Evolutionary conservation across 2,329 filamentous ascomycete species (phyloP).

Genomic region (Pseudocercospora fijiensis): DNA sequence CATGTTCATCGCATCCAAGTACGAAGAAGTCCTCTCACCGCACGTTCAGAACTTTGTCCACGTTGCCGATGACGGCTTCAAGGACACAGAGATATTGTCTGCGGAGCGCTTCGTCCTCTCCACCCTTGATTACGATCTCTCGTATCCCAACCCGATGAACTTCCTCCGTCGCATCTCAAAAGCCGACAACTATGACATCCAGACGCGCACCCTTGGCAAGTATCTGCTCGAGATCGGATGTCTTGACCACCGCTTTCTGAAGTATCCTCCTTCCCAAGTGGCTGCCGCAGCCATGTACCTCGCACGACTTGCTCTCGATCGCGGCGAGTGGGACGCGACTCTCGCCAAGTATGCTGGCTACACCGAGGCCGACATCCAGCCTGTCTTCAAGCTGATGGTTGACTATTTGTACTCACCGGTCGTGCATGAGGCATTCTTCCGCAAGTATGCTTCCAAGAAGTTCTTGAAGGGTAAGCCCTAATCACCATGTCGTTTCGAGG

Average conservation of each 20-base stretch:
- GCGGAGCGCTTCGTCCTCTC: conserved; percentile 94
- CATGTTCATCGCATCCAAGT: conserved; percentile 99
- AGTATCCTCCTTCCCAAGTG: conserved; percentile 82
- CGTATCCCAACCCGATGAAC: conserved; percentile 99
- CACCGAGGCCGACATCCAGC: conserved; percentile 86
- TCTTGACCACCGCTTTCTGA: conserved; percentile 90
- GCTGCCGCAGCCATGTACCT: conserved; percentile 95
- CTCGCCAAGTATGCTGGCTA: conserved; percentile 91
- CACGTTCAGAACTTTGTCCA: conserved; percentile 97
- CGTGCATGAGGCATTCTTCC: conserved; percentile 95
- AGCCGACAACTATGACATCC: conserved; percentile 98
- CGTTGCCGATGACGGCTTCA: conserved; percentile 95
- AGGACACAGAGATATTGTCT: conserved; percentile 89
- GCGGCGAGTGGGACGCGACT: conserved; percentile 88
- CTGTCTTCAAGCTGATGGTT: conserved; percentile 90
- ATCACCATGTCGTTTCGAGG: conserved; percentile 10
- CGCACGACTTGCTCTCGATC: conserved; percentile 82
- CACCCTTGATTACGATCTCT: conserved; percentile 92
- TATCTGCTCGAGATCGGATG: conserved; percentile 97
- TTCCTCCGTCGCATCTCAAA: conserved; percentile 98
- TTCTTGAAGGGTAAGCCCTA: conserved; percentile 83
- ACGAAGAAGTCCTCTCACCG: conserved; percentile 95
- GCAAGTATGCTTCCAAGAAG: conserved; percentile 99
- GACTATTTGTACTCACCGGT: conserved; percentile 92
- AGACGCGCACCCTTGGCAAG: conserved; percentile 94